phyloP scores from a whole-genome alignment of 371 early-diverging fungal species.

The Apophysomyces variabilis region DNA sequence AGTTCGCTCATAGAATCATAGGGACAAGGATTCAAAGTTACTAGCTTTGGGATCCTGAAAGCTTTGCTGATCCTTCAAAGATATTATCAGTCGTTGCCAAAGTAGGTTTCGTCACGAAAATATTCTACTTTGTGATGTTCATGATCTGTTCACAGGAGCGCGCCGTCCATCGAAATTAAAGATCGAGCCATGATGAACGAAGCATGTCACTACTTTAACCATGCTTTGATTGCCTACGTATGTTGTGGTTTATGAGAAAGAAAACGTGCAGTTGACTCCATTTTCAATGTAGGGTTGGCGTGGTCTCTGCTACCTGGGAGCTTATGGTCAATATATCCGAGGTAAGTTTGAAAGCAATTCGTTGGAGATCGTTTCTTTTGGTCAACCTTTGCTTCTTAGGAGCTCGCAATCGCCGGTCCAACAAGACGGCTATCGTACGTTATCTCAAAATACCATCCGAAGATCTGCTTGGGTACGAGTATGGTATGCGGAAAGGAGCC shows the following conservation, averaged over 20 bases:
- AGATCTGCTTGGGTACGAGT: constrained; percentile 81
- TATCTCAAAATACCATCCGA: constrained; percentile 70
- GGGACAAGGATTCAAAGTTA: constrained; percentile 63
- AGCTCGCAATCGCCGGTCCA: constrained; percentile 52
- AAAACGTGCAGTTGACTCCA: neutral
- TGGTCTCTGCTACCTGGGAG: constrained; percentile 52
- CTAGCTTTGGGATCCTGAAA: constrained; percentile 23
- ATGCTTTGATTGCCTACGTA: constrained; percentile 37
- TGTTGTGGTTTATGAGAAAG: constrained; percentile 1
- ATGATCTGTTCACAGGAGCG: constrained; percentile 5
- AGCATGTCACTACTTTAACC: constrained; percentile 34
- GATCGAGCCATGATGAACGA: constrained; percentile 24
- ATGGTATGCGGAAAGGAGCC: constrained; percentile 64
- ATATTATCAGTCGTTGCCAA: constrained; percentile 24
- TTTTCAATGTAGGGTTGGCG: constrained; percentile 46
- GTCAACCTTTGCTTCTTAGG: constrained; percentile 26
- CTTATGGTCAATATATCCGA: constrained; percentile 54
- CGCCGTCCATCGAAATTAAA: constrained; percentile 15
- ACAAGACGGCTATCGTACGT: constrained; percentile 69
- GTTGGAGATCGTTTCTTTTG: constrained; percentile 53
- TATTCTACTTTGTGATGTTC: neutral
- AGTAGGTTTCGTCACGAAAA: constrained; percentile 9
- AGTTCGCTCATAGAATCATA: constrained; percentile 11
- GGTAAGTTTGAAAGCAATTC: constrained; percentile 18
- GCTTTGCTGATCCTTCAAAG: constrained; percentile 23